phyloP scores from a whole-genome alignment of 148 eudicot species.

The Rhododendron molle region DNA sequence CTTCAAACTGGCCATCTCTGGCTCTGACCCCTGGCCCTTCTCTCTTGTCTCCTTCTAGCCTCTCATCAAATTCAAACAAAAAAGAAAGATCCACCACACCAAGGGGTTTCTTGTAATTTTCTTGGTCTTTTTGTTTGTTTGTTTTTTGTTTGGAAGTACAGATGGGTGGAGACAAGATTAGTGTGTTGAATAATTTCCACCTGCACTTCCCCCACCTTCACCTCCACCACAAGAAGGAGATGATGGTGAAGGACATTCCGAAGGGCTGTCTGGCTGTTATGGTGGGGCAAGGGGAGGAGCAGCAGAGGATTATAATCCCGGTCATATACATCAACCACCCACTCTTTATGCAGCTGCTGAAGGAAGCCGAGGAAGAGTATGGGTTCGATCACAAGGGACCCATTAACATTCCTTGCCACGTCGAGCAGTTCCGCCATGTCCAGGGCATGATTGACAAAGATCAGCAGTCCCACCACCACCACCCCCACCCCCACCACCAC shows the following conservation, averaged over 20 bases:
- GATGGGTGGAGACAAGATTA: conserved; percentile 43
- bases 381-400: conserved; percentile 84
- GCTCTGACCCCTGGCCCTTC: conserved; percentile 91
- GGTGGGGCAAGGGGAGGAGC: conserved; percentile 74
- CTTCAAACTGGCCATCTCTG: conserved; percentile 62
- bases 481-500: conserved; percentile 37
- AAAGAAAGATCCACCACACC: neutral
- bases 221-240: conserved; percentile 23
- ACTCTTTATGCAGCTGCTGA: conserved; percentile 53
- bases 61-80: neutral
- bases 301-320: conserved; percentile 68
- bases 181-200: conserved; percentile 37
- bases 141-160: neutral
- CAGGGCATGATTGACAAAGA: conserved; percentile 64
- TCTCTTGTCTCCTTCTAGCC: conserved; percentile 38
- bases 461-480: conserved; percentile 20
- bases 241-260: conserved; percentile 45
- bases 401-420: conserved; percentile 79
- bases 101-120: neutral
- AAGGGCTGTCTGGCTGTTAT: conserved; percentile 69
- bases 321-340: conserved; percentile 79
- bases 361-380: conserved; percentile 87
- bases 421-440: conserved; percentile 63
- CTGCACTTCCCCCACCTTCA: conserved; percentile 35
- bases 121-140: neutral